A percentile compares a stretch with the other conserved stretches of the same genome.
Conservation (phyloP, 768 basidiomycete genomes). For the Cyathus striatus region DNA sequence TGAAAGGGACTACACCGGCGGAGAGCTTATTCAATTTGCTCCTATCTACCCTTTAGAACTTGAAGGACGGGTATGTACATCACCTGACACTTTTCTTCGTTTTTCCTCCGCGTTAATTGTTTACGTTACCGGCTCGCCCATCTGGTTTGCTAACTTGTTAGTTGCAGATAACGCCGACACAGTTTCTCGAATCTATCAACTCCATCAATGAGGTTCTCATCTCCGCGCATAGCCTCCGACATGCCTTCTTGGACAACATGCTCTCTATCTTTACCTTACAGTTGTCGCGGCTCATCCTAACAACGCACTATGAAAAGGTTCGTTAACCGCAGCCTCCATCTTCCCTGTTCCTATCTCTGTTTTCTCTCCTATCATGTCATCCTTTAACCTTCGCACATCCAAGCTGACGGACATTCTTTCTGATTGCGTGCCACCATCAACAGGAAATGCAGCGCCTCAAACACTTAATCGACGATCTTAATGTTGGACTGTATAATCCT, state of each 20-base stretch:
- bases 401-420: neutral
- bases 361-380: too few species aligned
- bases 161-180: slow-evolving; percentile 78
- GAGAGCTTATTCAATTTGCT: slow-evolving; percentile 88
- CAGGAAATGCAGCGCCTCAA: slow-evolving; percentile 79
- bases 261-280: slow-evolving; percentile 79
- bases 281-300: slow-evolving; percentile 61
- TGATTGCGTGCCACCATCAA: slow-evolving; percentile 1
- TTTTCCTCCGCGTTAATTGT: neutral
- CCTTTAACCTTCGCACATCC: neutral
- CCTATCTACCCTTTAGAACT: slow-evolving; percentile 88
- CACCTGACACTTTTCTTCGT: too few species aligned
- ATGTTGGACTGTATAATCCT: slow-evolving; percentile 75
- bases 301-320: slow-evolving; percentile 83
- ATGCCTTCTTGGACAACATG: slow-evolving; percentile 73
- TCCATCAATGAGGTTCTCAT: slow-evolving; percentile 85
- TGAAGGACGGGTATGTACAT: slow-evolving; percentile 83
- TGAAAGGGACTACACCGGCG: slow-evolving; percentile 88
- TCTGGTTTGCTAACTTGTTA: neutral
- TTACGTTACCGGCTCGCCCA: neutral
- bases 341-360: neutral
- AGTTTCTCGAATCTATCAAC: slow-evolving; percentile 88
- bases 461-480: slow-evolving; percentile 58
- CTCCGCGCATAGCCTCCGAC: slow-evolving; percentile 74
- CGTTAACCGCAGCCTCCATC: too few species aligned